Evolutionary conservation across 2,329 filamentous ascomycete species (phyloP), one percentile per base, ranked within the genome.

Genomic region (Penicillium sp.): DNA sequence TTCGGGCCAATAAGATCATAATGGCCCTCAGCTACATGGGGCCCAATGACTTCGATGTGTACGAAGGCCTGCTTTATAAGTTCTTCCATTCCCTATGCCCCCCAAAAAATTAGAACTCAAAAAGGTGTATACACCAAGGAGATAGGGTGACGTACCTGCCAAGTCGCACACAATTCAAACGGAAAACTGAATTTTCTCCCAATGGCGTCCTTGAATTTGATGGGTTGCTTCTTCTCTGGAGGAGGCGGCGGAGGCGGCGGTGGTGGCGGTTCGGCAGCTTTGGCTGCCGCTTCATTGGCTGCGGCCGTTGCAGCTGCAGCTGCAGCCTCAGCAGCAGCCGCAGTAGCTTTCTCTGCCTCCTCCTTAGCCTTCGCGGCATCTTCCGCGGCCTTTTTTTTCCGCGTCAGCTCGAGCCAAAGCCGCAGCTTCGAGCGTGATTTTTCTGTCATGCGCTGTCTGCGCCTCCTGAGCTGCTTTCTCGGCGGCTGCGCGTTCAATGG

Each of bases 101-200:
- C n/a, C n/a, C n/a, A n/a, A 11, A 29, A 38, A 10, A 16, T 58
- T 42, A 62, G 51, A 43, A 34, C n/a, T 16, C 10, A 57, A 74
- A 61, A 74, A 62, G 32, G 59, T 35, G 35, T 9, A 49, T 48
- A 40, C 26, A 10, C n/a, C 10, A 19, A 34, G 34, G 4, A 34
- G 32, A 27, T 36, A 23, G 14, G 36, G 43, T 40, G 38, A n/a
- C 84, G 70, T 84, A 92, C 89, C 77, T 80, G 78, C 91, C 91
- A 95, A 2, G 87, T 94, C 66, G 86, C 84, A 73, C 91, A 96
- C 29, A 95, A 73, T 59, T 92, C 84, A 74, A 87, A 96, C 1
- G 92, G 92, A 67, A 97, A 96, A 74, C 85, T 94, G 71, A 95
- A 97, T 72, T 95, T 96, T 61, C 92, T 83, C 30, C 90, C 90